Conservation (phyloP, 495 filamentous ascomycete species). For the Penicillium canescens region DNA sequence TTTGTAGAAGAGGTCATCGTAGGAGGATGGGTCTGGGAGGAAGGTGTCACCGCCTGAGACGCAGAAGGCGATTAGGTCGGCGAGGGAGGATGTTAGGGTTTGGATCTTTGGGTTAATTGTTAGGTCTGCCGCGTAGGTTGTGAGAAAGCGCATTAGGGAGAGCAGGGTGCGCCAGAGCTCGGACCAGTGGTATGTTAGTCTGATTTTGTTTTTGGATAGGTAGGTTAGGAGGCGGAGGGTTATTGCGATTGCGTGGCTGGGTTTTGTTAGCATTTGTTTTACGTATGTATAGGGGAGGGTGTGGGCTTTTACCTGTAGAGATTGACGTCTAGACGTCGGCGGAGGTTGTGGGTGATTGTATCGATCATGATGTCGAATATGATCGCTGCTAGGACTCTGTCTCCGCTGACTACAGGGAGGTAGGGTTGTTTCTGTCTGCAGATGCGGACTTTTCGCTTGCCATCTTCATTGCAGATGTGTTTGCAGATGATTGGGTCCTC, state of each 20-base stretch:
- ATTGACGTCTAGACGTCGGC: constrained; percentile 77
- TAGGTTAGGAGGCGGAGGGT: constrained; percentile 80
- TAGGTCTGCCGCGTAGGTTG: constrained; percentile 77
- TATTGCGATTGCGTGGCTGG: constrained; percentile 63
- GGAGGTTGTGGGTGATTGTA: constrained; percentile 91
- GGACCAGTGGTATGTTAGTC: constrained; percentile 89
- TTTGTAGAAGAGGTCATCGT: constrained; percentile 98
- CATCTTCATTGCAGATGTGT: constrained; percentile 79
- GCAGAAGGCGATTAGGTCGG: constrained; percentile 82
- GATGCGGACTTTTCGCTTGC: constrained; percentile 71
- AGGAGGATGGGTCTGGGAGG: constrained; percentile 83
- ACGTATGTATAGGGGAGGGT: not conserved
- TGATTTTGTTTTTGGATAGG: constrained; percentile 74
- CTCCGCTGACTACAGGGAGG: constrained; percentile 71
- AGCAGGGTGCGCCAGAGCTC: constrained; percentile 91
- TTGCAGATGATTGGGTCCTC: constrained; percentile 87
- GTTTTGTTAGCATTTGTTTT: constrained; percentile 3
- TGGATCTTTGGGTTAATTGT: constrained; percentile 62
- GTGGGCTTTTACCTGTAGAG: constrained; percentile 65
- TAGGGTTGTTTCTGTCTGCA: constrained; percentile 89
- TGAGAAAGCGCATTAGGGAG: constrained; percentile 86
- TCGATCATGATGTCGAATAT: constrained; percentile 87
- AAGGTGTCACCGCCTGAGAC: constrained; percentile 89
- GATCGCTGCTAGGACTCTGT: constrained; percentile 69
- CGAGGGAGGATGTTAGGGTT: constrained; percentile 51